Evolutionary conservation across 176 grass and related monocot genomes (phyloP), one percentile per base, ranked within the genome.

Genomic region (Canna indica): DNA sequence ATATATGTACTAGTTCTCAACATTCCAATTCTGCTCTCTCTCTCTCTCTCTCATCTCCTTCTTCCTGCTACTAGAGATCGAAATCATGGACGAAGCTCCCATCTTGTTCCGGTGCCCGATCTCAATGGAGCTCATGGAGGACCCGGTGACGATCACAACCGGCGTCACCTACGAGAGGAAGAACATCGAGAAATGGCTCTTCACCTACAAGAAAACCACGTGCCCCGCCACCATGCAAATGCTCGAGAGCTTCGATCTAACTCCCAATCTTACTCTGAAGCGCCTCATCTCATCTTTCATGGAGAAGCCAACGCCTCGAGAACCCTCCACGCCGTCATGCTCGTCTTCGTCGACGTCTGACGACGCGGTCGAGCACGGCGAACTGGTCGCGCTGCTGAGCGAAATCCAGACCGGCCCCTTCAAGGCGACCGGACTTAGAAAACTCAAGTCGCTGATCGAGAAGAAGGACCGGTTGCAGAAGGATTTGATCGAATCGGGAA

Each of bases 61-160:
- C 3, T 18, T 64, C 60, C 10, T 36, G 10, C 13, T 1, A 1
- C 4, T 3, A 10, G 28, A 17, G 13, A 5, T 24, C 59, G 14
- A 18, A 34, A 62, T 31, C 24, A 12, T 30, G 28, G n/a, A 25
- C 13, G n/a, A 17, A 7, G 59, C 82, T 71, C 85, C 88, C 6
- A 47, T 76, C 50, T 70, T 91, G 46, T 88, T 88, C 74, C 73
- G 81, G 36, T 96, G 91, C 80, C 91, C 91, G 42, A 96, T 96
- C 69, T 91, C 91, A 59, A 80, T 96, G 88, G 91, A 96, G 64
- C 80, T 96, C 53, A 96, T 96, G 88, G 83, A 83, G 64, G 91
- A 96, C 47, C 91, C 91, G 36, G 85, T 96, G 41, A 96, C 80
- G 4, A 64, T 96, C 29, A 82, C 83, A 72, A 96, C 91, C 59